Evolutionary conservation across 2,329 filamentous ascomycete species (phyloP), one percentile per base, ranked within the genome.

Genomic region (Aspergillus quadricinctus): DNA sequence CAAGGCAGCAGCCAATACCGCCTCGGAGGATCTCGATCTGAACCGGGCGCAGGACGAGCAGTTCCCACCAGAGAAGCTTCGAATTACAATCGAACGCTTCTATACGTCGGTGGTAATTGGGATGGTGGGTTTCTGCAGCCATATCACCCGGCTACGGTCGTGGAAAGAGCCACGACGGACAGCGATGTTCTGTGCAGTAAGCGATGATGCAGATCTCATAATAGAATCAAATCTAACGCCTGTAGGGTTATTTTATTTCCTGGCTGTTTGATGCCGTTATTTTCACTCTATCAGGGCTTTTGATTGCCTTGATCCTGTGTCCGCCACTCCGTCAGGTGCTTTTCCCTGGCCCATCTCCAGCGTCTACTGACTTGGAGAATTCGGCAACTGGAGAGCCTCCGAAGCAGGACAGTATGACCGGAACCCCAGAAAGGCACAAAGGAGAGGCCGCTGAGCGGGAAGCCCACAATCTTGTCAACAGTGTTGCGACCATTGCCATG

Each of bases 391-490:
- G 86, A 3, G 78, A 91, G 68, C 89, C 87, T 62, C 10, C 48
- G 17, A 52, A 23, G 0, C 83, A 86, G 25, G 88, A 92, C 59
- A 91, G 87, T 51, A 81, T 88, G 1, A 94, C 90, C 0, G 90
- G 89, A 1, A 89, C 89, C 0, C 87, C 89, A 0, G 89, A 95
- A 70, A 88, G 88, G 60, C 83, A 92, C 72, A 87, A 90, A 68
- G 90, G 90, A 27, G 90, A 94, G 70, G 89, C 89, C 0, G 88
- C 91, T 0, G 90, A 95, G 71, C 84, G 89, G 58, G 90, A 95
- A 69, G 90, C 90, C 2, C 87, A 82, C 60, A 92, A 90, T 67
- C 88, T 95, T 58, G 87, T 94, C 60, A 88, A 87, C 58, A 84
- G 86, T 37, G 85, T 94, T 54, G 84, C 87, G 8, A 81, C 84